A percentile compares a stretch with the other conserved stretches of the same genome.
Evolutionary conservation across 2,329 filamentous ascomycete species (phyloP).

Genomic region (Epichloe typhina): DNA sequence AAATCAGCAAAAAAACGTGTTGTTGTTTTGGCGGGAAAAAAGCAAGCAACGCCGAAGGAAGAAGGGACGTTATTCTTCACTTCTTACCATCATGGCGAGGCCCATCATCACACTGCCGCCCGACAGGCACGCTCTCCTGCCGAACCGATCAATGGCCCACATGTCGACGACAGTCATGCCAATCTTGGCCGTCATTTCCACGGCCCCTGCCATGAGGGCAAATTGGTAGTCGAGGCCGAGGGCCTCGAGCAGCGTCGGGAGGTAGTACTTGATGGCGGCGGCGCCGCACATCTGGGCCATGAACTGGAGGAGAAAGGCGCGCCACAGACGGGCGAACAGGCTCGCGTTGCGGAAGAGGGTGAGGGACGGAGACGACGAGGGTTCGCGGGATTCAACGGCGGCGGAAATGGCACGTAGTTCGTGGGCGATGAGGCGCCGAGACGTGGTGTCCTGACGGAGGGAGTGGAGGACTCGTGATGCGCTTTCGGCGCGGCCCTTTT

Average conservation of each 20-base stretch:
- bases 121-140: slow-evolving; percentile 34
- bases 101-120: slow-evolving; percentile 39
- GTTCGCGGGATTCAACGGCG: slow-evolving; percentile 23
- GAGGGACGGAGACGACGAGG: slow-evolving; percentile 10
- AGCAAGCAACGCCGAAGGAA: neutral
- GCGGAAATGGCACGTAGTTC: slow-evolving; percentile 33
- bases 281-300: slow-evolving; percentile 48
- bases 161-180: slow-evolving; percentile 42
- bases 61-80: neutral
- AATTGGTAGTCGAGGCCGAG: slow-evolving; percentile 34
- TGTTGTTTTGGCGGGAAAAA: no score
- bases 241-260: slow-evolving; percentile 37
- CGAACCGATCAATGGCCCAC: slow-evolving; percentile 40
- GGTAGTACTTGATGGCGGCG: slow-evolving; percentile 47
- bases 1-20: neutral
- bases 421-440: slow-evolving; percentile 21
- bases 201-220: slow-evolving; percentile 38
- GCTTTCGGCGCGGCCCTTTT: slow-evolving; percentile 29
- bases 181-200: slow-evolving; percentile 45
- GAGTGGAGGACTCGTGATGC: slow-evolving; percentile 32
- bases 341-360: slow-evolving; percentile 34
- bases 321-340: slow-evolving; percentile 41
- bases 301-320: slow-evolving; percentile 42
- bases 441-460: slow-evolving; percentile 32
- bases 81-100: slow-evolving; percentile 36